Percentiles rank a stretch among this genome's conserved stretches.
phyloP scores from a whole-genome alignment of 495 filamentous ascomycete genomes.

The Penicillium ucsense region DNA sequence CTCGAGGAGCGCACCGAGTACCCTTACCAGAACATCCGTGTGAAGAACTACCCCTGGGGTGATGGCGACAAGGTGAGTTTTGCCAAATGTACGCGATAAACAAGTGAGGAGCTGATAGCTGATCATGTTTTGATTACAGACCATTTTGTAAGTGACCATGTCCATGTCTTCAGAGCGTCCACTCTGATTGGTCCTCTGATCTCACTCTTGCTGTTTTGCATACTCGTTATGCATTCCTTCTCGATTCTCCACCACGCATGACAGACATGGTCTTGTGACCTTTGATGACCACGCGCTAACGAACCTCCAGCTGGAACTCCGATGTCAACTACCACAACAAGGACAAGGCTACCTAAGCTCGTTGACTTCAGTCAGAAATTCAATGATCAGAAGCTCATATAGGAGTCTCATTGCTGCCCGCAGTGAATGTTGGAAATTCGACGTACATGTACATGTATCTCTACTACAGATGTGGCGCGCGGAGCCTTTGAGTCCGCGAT shows the following conservation, averaged over 20 bases:
- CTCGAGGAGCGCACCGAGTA: constrained; percentile 85
- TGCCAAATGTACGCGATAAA: background rate
- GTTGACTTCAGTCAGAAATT: background rate
- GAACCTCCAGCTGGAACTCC: constrained; percentile 70
- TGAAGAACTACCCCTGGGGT: constrained; percentile 85
- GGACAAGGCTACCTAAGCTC: constrained; percentile 56
- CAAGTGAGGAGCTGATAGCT: constrained; percentile 9
- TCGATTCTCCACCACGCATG: too few relatives aligned
- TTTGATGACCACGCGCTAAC: constrained; percentile 8
- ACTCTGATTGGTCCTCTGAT: too few relatives aligned
- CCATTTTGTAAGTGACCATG: constrained; percentile 52
- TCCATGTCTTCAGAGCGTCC: background rate
- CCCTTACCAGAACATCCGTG: constrained; percentile 86
- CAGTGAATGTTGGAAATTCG: too few relatives aligned
- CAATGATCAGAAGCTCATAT: background rate
- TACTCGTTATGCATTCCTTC: background rate
- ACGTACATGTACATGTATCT: constrained; percentile 17
- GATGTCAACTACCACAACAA: constrained; percentile 94
- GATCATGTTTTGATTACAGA: constrained; percentile 30
- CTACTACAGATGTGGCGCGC: constrained; percentile 12
- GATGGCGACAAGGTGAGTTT: constrained; percentile 79
- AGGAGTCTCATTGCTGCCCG: background rate
- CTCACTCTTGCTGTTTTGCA: too few relatives aligned
- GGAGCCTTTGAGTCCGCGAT: constrained; percentile 6
- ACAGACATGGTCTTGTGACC: too few relatives aligned